Evolutionary conservation across 768 basidiomycete species (phyloP).

Genomic region (Chiua virens): DNA sequence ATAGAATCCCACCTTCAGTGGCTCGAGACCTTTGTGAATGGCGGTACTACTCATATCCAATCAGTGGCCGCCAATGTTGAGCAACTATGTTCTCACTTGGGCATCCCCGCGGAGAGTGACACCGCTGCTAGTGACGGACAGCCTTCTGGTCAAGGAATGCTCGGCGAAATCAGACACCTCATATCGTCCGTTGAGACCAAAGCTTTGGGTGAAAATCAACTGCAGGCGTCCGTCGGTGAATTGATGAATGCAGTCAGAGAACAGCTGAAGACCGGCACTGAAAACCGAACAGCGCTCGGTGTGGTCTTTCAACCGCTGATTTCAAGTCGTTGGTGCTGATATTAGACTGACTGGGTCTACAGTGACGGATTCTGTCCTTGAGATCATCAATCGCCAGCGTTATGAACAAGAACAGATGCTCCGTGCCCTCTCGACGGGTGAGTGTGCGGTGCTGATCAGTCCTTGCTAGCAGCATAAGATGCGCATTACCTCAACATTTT

Average conservation of each 20-base stretch:
- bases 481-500: not conserved
- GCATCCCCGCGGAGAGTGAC: conserved; percentile 31
- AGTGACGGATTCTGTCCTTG: conserved; percentile 60
- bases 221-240: conserved; percentile 37
- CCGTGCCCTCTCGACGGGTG: conserved; percentile 63
- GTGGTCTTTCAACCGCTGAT: conserved; percentile 13
- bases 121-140: conserved; percentile 1
- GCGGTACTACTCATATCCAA: conserved; percentile 72
- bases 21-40: conserved; percentile 81
- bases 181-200: conserved; percentile 34
- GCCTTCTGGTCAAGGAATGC: conserved; percentile 24
- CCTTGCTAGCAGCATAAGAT: not conserved
- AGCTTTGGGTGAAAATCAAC: conserved; percentile 27
- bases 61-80: conserved; percentile 59
- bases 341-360: conserved; percentile 2
- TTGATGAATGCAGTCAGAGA: conserved; percentile 41
- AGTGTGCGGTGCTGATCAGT: conserved; percentile 2
- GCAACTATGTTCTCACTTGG: conserved; percentile 56
- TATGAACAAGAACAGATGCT: conserved; percentile 73
- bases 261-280: conserved; percentile 37
- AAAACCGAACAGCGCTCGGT: conserved; percentile 43
- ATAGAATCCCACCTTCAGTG: conserved; percentile 44
- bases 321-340: conserved; percentile 10
- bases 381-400: conserved; percentile 66
- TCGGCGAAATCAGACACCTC: conserved; percentile 36